Percentiles rank a stretch among this genome's conserved stretches.
These are phyloP conservation scores for Calonectria honghensis DNA, from an alignment of 2,329 filamentous ascomycete species.

Conservation along the genomic window DNA sequence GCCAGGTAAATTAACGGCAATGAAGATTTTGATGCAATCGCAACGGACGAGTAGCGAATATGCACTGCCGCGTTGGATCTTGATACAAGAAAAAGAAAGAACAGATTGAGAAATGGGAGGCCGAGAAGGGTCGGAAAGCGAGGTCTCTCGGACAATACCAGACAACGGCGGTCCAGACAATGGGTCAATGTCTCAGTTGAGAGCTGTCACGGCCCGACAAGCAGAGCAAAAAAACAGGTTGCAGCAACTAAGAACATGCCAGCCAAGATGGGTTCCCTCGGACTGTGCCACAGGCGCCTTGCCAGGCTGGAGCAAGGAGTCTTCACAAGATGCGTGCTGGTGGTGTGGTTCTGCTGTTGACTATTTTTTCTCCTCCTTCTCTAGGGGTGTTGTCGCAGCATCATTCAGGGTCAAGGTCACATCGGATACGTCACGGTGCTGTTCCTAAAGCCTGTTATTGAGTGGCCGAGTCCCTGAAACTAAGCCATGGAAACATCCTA, in stretches of 20 bases:
- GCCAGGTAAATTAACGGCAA: constrained; percentile 51
- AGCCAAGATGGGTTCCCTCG: background rate
- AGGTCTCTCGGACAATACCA: constrained; percentile 2
- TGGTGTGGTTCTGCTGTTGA: constrained; percentile 35
- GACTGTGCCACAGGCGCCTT: constrained; percentile 16
- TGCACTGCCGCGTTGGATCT: background rate
- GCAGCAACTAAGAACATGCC: constrained; percentile 1
- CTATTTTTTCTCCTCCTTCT: background rate
- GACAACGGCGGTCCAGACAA: constrained; percentile 36
- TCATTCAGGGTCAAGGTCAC: constrained; percentile 33
- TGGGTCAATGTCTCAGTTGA: constrained; percentile 58
- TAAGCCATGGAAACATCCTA: constrained; percentile 45
- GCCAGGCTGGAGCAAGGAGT: constrained; percentile 6
- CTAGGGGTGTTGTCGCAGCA: background rate
- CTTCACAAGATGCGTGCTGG: constrained; percentile 13
- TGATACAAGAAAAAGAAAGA: constrained; percentile 14
- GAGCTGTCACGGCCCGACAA: constrained; percentile 8
- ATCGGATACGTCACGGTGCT: constrained; percentile 51
- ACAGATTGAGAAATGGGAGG: background rate
- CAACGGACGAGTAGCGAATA: constrained; percentile 26
- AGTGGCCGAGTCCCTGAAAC: constrained; percentile 53
- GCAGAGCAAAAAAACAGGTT: constrained; percentile 11
- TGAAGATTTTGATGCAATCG: constrained; percentile 41
- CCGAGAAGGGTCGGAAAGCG: background rate
- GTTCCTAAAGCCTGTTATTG: constrained; percentile 41